phyloP scores from a whole-genome alignment of 768 basidiomycete genomes.

The Chlorophyllum brunneum region DNA sequence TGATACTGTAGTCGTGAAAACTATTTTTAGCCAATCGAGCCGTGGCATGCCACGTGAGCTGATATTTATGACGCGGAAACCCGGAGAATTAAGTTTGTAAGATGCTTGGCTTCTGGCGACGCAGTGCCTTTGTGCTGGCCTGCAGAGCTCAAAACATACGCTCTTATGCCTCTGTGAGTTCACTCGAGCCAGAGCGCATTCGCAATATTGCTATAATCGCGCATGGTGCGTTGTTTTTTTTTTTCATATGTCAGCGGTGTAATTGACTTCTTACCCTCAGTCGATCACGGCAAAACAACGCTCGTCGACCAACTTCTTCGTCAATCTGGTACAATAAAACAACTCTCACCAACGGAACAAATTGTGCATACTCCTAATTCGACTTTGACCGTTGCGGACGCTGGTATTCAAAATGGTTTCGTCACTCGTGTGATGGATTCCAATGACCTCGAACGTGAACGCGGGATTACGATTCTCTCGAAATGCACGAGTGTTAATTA shows the following conservation, averaged over 20 bases:
- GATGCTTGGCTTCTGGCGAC: background rate
- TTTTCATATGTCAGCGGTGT: conserved; percentile 3
- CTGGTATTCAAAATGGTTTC: conserved; percentile 32
- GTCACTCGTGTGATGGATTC: conserved; percentile 49
- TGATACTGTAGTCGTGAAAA: no score
- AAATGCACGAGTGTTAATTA: conserved; percentile 54
- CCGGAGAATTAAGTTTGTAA: background rate
- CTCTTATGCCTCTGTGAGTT: background rate
- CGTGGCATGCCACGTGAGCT: no score
- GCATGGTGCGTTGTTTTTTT: conserved; percentile 33
- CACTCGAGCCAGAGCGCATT: conserved; percentile 29
- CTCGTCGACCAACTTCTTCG: conserved; percentile 49
- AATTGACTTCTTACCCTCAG: conserved; percentile 20
- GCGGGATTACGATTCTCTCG: conserved; percentile 59
- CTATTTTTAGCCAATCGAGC: no score
- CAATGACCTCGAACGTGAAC: conserved; percentile 51
- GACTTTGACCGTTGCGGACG: no score
- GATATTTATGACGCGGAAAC: background rate
- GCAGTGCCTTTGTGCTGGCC: conserved; percentile 1
- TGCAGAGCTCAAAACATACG: conserved; percentile 3
- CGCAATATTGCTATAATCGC: conserved; percentile 50
- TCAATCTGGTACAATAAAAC: conserved; percentile 45
- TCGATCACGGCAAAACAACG: conserved; percentile 52
- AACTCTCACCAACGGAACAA: conserved; percentile 32
- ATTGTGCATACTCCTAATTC: no score